phyloP scores from a whole-genome alignment of 2,329 filamentous ascomycete species.

The Talaromyces sp. region DNA sequence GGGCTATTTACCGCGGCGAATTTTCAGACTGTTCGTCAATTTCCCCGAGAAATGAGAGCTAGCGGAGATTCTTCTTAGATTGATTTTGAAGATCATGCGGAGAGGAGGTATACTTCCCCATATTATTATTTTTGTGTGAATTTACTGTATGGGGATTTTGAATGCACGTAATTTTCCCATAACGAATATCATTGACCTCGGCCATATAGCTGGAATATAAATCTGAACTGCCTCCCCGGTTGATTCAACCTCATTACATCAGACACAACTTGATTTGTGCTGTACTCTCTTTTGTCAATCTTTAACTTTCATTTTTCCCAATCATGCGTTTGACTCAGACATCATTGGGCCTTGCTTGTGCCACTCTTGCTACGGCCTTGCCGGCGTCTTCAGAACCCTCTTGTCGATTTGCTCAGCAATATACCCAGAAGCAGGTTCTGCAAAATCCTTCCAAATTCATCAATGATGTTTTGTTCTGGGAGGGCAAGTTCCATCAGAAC shows the following conservation, averaged over 20 bases:
- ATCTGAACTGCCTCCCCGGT: not conserved
- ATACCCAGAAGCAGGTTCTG: conserved; percentile 31
- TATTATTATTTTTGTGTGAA: not conserved
- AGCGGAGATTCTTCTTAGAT: not conserved
- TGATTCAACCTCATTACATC: not conserved
- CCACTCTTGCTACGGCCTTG: not conserved
- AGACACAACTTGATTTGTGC: not conserved
- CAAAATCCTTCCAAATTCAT: conserved; percentile 32
- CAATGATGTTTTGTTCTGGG: conserved; percentile 45
- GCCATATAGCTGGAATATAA: not conserved
- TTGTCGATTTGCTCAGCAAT: conserved; percentile 28
- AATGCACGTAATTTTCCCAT: not conserved
- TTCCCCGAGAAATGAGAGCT: not conserved
- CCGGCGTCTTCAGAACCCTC: conserved; percentile 2
- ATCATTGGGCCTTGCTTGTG: conserved; percentile 3
- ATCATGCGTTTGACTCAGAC: not conserved
- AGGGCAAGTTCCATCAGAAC: conserved; percentile 47
- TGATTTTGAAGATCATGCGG: not conserved
- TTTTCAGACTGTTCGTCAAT: not conserved
- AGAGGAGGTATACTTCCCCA: not conserved
- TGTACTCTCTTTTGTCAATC: not conserved
- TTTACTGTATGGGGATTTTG: not conserved
- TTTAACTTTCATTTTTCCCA: not conserved
- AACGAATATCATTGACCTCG: not conserved
- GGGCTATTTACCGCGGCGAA: not conserved